These are phyloP conservation scores for Cicer cuneatum DNA, from an alignment of 306 rosid genomes.

Conservation along the genomic window DNA sequence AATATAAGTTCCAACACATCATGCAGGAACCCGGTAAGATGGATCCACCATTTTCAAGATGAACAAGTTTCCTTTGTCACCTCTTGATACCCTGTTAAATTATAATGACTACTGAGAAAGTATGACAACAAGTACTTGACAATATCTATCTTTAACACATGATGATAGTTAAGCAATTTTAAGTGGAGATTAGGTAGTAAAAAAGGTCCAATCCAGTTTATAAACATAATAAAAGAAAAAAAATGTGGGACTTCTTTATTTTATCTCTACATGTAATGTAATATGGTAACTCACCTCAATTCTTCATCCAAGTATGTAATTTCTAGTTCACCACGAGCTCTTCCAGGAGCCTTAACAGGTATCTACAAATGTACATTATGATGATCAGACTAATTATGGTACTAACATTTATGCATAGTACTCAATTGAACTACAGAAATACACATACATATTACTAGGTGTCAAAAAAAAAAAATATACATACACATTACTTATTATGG, in stretches of 20 bases:
- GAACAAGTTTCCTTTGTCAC: conserved; percentile 92
- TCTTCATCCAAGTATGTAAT: conserved; percentile 89
- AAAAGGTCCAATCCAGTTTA: conserved; percentile 18
- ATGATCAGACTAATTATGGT: neutral
- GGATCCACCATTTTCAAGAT: conserved; percentile 86
- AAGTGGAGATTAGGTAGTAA: neutral
- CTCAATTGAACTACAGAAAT: conserved; percentile 29
- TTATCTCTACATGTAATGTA: conserved; percentile 7
- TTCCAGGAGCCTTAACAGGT: conserved; percentile 89
- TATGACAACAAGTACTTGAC: conserved; percentile 1
- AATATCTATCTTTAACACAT: neutral
- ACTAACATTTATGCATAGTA: neutral
- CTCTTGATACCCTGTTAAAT: conserved; percentile 83
- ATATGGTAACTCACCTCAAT: conserved; percentile 64
- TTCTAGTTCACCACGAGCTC: conserved; percentile 89
- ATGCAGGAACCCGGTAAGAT: conserved; percentile 75
- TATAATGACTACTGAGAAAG: neutral
- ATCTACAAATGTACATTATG: conserved; percentile 55
- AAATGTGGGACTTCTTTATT: neutral
- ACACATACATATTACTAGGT: conserved; percentile 5
- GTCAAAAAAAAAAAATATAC: no score
- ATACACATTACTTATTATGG: conserved; percentile 14
- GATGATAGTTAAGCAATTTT: neutral
- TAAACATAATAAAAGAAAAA: neutral
- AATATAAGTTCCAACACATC: conserved; percentile 40